A percentile compares a stretch with the other conserved stretches of the same genome.
Evolutionary conservation across 2,329 filamentous ascomycete genomes (phyloP).

Genomic region (Arthroderma uncinatum): DNA sequence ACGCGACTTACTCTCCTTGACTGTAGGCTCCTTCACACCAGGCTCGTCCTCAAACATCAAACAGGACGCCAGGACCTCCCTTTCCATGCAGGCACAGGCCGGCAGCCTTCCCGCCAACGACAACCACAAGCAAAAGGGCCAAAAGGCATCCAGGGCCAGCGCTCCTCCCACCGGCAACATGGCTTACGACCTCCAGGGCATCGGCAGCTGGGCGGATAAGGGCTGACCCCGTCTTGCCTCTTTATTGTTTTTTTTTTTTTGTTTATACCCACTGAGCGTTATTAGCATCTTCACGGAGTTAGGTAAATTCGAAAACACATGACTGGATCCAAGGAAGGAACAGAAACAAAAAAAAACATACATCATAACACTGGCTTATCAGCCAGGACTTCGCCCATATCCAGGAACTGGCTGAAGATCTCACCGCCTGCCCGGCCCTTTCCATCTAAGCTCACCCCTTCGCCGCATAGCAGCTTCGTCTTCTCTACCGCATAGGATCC

Average conservation of each 20-base stretch:
- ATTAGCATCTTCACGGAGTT: too few relatives aligned
- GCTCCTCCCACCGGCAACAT: background rate
- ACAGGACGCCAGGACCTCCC: background rate
- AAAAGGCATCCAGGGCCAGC: background rate
- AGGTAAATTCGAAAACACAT: background rate
- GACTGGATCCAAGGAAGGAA: too few relatives aligned
- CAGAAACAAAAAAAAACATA: background rate
- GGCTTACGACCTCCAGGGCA: background rate
- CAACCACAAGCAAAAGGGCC: background rate
- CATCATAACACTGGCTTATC: background rate
- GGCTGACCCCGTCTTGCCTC: background rate
- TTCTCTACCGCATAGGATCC: constrained; percentile 35
- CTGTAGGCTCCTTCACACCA: background rate
- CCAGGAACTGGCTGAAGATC: constrained; percentile 26
- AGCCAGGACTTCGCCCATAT: constrained; percentile 12
- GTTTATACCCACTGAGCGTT: background rate
- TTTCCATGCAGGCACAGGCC: background rate
- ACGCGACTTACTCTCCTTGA: background rate
- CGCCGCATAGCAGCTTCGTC: constrained; percentile 30
- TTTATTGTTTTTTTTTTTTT: background rate
- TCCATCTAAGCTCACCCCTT: constrained; percentile 38
- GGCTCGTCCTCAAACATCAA: background rate
- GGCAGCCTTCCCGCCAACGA: background rate
- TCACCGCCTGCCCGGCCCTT: constrained; percentile 29
- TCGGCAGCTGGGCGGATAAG: background rate